Conservation (phyloP, 2,329 filamentous ascomycete genomes). For the Penicillium sp. region DNA sequence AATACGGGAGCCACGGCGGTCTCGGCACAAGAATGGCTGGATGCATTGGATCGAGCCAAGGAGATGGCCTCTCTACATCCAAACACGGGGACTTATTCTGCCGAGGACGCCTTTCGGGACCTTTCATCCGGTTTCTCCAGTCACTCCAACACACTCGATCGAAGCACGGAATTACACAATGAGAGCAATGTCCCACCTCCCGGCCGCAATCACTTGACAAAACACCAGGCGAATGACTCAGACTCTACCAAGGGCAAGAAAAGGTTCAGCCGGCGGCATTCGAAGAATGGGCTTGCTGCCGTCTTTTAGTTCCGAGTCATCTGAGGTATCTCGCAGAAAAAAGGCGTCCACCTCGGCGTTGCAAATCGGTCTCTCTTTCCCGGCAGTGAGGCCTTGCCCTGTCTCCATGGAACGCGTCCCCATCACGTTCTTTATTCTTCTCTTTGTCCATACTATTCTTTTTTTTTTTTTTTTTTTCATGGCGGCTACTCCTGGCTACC, state of each 20-base stretch:
- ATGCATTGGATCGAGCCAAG: constrained; percentile 76
- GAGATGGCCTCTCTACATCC: constrained; percentile 76
- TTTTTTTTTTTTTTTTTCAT: too few species aligned
- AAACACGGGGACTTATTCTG: constrained; percentile 58
- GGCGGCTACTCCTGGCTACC: too few species aligned
- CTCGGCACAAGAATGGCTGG: constrained; percentile 85
- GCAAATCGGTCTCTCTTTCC: too few species aligned
- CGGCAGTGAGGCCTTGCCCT: too few species aligned
- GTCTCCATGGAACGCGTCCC: too few species aligned
- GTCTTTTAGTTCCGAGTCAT: constrained; percentile 57
- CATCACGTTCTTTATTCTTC: too few species aligned
- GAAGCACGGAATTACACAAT: constrained; percentile 34
- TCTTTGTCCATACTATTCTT: too few species aligned
- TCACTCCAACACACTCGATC: constrained; percentile 42
- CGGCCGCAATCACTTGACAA: constrained; percentile 42
- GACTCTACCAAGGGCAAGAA: constrained; percentile 56
- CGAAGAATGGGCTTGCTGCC: constrained; percentile 86
- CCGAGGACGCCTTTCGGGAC: constrained; percentile 62
- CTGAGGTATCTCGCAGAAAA: not conserved
- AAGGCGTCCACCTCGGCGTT: too few species aligned
- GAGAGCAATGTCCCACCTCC: constrained; percentile 31
- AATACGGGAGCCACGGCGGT: constrained; percentile 59
- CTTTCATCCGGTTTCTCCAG: constrained; percentile 69
- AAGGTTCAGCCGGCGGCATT: constrained; percentile 84
- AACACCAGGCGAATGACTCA: constrained; percentile 41